Conservation (phyloP, 352 stramenopile species). For the Phytophthora pluvialis region DNA sequence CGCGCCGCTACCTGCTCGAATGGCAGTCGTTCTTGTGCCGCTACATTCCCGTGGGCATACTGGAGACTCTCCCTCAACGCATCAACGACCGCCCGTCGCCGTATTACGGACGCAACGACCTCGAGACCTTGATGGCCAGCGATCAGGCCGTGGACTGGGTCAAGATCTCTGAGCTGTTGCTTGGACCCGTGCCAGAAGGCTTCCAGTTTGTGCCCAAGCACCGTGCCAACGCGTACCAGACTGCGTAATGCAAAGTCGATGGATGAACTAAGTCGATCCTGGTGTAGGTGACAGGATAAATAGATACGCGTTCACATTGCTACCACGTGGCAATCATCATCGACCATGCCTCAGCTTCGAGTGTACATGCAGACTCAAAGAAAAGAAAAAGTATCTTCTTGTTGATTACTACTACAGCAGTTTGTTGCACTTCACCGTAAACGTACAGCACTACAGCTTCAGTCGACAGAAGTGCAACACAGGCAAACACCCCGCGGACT, state of each 20-base stretch:
- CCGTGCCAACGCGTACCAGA: conserved; percentile 95
- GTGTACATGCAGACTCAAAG: neutral
- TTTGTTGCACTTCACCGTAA: too few species aligned
- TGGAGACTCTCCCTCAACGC: conserved; percentile 95
- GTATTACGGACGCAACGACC: conserved; percentile 94
- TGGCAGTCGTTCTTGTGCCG: conserved; percentile 98
- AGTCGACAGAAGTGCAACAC: too few species aligned
- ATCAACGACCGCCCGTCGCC: conserved; percentile 97
- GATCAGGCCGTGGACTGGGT: conserved; percentile 97
- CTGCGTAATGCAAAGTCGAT: conserved; percentile 14
- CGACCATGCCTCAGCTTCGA: neutral
- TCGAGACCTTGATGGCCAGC: conserved; percentile 98
- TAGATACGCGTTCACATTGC: conserved; percentile 13
- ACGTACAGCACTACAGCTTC: too few species aligned
- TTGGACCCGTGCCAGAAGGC: conserved; percentile 93
- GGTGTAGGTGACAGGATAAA: conserved; percentile 2
- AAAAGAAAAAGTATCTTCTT: too few species aligned
- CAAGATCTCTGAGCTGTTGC: conserved; percentile 99
- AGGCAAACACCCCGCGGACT: too few species aligned
- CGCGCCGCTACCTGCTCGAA: conserved; percentile 98
- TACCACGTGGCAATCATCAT: neutral
- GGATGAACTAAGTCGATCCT: neutral
- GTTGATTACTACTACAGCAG: too few species aligned
- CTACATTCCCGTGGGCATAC: conserved; percentile 98
- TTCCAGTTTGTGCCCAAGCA: conserved; percentile 98